Evolutionary conservation across 176 grass and related monocot genomes (phyloP).

Genomic region (Elymus sibiricus): DNA sequence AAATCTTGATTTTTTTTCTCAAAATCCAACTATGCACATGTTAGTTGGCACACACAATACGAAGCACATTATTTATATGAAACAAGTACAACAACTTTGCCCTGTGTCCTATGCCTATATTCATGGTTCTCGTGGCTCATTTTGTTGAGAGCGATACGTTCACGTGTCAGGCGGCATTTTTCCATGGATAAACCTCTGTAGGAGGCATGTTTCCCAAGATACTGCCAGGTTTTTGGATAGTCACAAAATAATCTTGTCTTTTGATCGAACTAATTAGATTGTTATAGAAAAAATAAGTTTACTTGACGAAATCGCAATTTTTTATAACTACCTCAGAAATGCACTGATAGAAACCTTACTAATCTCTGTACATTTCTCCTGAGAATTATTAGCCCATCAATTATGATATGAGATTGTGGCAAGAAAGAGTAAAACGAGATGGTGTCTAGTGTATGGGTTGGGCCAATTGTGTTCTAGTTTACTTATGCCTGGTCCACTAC

Average conservation of each 20-base stretch:
- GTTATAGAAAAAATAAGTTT: background rate
- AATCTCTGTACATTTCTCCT: background rate
- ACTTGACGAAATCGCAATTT: background rate
- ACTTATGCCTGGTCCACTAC: background rate
- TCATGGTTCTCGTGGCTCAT: background rate
- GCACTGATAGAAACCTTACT: background rate
- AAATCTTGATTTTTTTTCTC: background rate
- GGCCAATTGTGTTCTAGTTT: background rate
- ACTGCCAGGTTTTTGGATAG: background rate
- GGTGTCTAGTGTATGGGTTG: background rate
- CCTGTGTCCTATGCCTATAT: background rate
- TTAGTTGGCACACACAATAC: background rate
- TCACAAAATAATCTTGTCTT: background rate
- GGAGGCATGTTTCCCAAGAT: background rate
- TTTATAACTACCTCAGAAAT: background rate
- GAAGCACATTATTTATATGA: background rate
- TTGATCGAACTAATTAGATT: background rate
- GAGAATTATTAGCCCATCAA: background rate
- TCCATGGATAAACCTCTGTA: background rate
- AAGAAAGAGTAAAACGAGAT: background rate
- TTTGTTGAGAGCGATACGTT: background rate
- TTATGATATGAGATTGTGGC: background rate
- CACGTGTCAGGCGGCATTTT: background rate
- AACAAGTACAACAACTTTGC: background rate
- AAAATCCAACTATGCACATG: background rate